A percentile compares a stretch with the other conserved stretches of the same genome.
Evolutionary conservation across 345 rosid species (phyloP).

Genomic region (Linum tenue): DNA sequence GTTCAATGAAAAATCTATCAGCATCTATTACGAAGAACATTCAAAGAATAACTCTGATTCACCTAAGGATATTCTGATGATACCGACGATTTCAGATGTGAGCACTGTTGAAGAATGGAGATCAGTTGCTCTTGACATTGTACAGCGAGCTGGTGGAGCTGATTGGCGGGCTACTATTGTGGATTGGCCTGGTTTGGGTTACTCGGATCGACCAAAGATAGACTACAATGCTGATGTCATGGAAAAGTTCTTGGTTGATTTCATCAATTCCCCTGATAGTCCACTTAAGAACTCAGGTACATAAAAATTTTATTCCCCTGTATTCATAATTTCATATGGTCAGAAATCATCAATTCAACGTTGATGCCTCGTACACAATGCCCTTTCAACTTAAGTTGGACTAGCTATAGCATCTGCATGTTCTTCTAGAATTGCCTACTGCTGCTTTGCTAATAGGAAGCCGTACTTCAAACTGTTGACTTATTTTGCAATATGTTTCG

Average conservation of each 20-base stretch:
- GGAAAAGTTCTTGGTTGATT: constrained; percentile 82
- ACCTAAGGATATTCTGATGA: constrained; percentile 55
- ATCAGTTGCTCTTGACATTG: constrained; percentile 68
- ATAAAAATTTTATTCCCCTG: neutral
- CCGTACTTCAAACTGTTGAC: neutral
- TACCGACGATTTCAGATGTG: constrained; percentile 94
- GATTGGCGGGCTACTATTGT: constrained; percentile 76
- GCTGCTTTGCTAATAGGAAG: neutral
- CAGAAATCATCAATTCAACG: neutral
- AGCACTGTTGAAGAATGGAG: constrained; percentile 96
- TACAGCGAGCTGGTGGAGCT: constrained; percentile 35
- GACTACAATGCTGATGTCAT: constrained; percentile 74
- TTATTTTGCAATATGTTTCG: too few species aligned
- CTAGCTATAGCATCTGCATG: neutral
- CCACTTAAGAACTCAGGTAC: constrained; percentile 51
- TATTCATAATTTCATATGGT: too few species aligned
- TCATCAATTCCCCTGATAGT: constrained; percentile 61
- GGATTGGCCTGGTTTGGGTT: constrained; percentile 97
- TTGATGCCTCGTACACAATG: neutral
- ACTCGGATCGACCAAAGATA: constrained; percentile 67
- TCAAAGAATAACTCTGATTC: constrained; percentile 39
- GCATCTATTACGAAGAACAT: constrained; percentile 71
- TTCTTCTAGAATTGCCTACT: neutral
- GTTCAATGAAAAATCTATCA: constrained; percentile 46
- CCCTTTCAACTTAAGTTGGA: neutral